Conservation (phyloP, 2,329 filamentous ascomycete genomes). For the Ambrosiella xylebori region DNA sequence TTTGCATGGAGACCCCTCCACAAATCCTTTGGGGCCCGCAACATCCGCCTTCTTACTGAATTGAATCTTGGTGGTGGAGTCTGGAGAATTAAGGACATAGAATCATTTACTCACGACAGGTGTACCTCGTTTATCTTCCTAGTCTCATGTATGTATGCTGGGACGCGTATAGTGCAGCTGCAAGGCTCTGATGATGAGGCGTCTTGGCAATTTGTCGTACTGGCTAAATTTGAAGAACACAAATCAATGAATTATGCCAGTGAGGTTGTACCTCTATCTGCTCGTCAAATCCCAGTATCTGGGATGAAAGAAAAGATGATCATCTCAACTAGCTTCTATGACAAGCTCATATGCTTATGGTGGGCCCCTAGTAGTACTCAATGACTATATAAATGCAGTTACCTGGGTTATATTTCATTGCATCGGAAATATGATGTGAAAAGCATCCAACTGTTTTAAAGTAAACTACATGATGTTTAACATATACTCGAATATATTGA, state of each 20-base stretch:
- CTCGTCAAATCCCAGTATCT: background rate
- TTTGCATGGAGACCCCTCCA: slow-evolving; percentile 31
- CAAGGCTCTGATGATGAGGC: slow-evolving; percentile 19
- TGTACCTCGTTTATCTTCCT: slow-evolving; percentile 33
- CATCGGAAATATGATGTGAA: too few relatives aligned
- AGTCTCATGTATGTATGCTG: slow-evolving; percentile 88
- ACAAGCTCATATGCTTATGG: slow-evolving; percentile 55
- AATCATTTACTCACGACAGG: slow-evolving; percentile 11
- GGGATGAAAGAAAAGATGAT: slow-evolving; percentile 21
- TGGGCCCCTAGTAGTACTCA: slow-evolving; percentile 15
- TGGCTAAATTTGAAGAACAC: slow-evolving; percentile 66
- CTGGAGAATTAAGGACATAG: slow-evolving; percentile 60
- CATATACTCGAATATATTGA: too few relatives aligned
- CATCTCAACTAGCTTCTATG: slow-evolving; percentile 63
- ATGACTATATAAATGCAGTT: background rate
- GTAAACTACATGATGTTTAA: too few relatives aligned
- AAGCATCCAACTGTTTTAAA: too few relatives aligned
- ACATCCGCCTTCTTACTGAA: slow-evolving; percentile 40
- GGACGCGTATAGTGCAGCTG: slow-evolving; percentile 46
- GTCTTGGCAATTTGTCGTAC: slow-evolving; percentile 44
- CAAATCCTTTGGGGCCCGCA: slow-evolving; percentile 24
- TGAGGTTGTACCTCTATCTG: slow-evolving; percentile 37
- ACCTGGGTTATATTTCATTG: too few relatives aligned
- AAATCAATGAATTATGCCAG: slow-evolving; percentile 91
- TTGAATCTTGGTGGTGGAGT: slow-evolving; percentile 61